Conservation (phyloP, 2,329 filamentous ascomycete genomes). For the Leptodontidium sp. region DNA sequence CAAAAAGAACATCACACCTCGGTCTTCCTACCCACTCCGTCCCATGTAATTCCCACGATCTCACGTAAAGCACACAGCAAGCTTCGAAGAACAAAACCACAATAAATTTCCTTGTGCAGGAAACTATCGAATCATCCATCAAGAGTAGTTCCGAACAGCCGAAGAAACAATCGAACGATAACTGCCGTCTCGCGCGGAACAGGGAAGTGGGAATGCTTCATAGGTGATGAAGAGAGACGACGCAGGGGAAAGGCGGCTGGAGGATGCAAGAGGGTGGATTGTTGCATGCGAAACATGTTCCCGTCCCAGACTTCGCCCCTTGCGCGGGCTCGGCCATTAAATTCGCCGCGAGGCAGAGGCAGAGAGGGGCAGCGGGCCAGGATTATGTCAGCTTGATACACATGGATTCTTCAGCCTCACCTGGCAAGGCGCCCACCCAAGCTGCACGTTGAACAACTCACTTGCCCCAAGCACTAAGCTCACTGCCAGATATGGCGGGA, state of each 20-base stretch:
- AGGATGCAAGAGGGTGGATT: not conserved
- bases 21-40: not conserved
- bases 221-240: not conserved
- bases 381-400: not conserved
- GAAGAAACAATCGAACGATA: not conserved
- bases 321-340: not conserved
- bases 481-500: not conserved
- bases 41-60: not conserved
- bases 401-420: not conserved
- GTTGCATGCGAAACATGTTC: slow-evolving; percentile 7
- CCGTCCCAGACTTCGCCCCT: slow-evolving; percentile 4
- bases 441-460: not conserved
- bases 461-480: not conserved
- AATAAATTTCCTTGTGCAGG: slow-evolving; percentile 1
- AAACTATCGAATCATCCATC: slow-evolving; percentile 2
- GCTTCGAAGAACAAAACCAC: not conserved
- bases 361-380: not conserved
- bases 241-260: not conserved
- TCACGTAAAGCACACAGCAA: not conserved
- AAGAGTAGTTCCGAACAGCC: not conserved
- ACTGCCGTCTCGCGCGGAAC: slow-evolving; percentile 2
- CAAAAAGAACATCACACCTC: too few species aligned
- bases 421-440: not conserved
- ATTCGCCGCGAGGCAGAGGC: too few species aligned
- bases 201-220: not conserved